Percentiles rank a stretch among this genome's conserved stretches.
phyloP scores from a whole-genome alignment of 495 filamentous ascomycete species.

The Pyronema domesticum region DNA sequence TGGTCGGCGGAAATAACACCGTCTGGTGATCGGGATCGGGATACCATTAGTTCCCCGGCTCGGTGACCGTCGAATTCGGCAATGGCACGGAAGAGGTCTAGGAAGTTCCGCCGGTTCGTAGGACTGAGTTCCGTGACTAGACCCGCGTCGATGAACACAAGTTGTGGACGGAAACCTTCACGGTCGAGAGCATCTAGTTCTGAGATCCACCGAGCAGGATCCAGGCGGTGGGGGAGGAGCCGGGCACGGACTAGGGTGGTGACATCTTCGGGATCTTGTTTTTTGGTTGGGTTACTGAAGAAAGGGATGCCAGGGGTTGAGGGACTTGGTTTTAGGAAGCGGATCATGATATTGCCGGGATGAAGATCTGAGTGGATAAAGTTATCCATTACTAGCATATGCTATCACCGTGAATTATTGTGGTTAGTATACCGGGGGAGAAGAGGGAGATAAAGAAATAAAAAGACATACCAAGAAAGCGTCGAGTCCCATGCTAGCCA shows the following conservation, averaged over 20 bases:
- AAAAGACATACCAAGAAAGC: slow-evolving; percentile 49
- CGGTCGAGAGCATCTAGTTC: slow-evolving; percentile 62
- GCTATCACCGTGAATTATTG: slow-evolving; percentile 23
- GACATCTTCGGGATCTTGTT: slow-evolving; percentile 48
- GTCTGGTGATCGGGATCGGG: slow-evolving; percentile 78
- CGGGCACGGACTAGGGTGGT: slow-evolving; percentile 61
- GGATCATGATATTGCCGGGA: slow-evolving; percentile 98
- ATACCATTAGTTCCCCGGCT: slow-evolving; percentile 88
- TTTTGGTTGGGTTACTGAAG: slow-evolving; percentile 27
- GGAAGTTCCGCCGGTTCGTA: slow-evolving; percentile 72
- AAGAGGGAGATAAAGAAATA: background rate
- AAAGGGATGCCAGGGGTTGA: slow-evolving; percentile 32
- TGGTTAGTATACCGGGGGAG: too few relatives aligned
- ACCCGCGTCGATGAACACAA: slow-evolving; percentile 96
- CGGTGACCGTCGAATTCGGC: slow-evolving; percentile 96
- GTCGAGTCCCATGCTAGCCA: slow-evolving; percentile 88
- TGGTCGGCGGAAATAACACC: slow-evolving; percentile 73
- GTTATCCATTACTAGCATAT: slow-evolving; percentile 95
- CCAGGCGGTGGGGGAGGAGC: slow-evolving; percentile 50
- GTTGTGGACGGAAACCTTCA: slow-evolving; percentile 82
- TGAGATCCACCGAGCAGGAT: slow-evolving; percentile 46
- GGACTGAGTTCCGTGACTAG: slow-evolving; percentile 87
- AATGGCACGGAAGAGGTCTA: slow-evolving; percentile 88
- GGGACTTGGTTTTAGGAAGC: slow-evolving; percentile 73
- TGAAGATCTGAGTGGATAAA: slow-evolving; percentile 98